Evolutionary conservation across 306 rosid genomes (phyloP).

Genomic region (Begonia peltatifolia): DNA sequence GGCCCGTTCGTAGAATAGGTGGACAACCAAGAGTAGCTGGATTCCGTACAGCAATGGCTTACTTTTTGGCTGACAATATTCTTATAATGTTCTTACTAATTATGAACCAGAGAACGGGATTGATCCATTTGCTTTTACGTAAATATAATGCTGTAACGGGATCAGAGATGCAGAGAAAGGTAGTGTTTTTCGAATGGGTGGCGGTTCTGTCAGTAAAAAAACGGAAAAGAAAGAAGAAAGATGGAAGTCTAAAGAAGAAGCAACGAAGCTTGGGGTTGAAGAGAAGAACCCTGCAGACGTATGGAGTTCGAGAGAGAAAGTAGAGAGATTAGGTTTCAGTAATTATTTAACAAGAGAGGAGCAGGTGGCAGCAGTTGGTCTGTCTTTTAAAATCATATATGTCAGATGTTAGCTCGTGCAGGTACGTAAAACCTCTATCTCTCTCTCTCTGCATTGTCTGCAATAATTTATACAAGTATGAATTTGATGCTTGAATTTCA

Average conservation of each 20-base stretch:
- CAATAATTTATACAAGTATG: neutral
- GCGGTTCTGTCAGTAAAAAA: conserved; percentile 87
- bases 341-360: conserved; percentile 48
- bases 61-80: too few species aligned
- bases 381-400: conserved; percentile 68
- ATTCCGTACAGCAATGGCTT: too few species aligned
- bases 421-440: conserved; percentile 26
- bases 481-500: neutral
- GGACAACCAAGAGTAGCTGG: too few species aligned
- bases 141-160: conserved; percentile 81
- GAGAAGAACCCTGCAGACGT: conserved; percentile 46
- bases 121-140: conserved; percentile 12
- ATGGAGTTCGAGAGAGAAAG: neutral
- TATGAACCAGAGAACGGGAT: too few species aligned
- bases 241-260: conserved; percentile 29
- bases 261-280: conserved; percentile 76
- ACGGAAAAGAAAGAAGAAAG: conserved; percentile 17
- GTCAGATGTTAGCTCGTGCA: conserved; percentile 48
- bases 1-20: too few species aligned
- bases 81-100: too few species aligned
- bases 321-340: conserved; percentile 38
- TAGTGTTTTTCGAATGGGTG: conserved; percentile 29
- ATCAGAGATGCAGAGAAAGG: conserved; percentile 40
- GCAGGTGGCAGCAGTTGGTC: conserved; percentile 80
- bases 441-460: neutral